Conservation (phyloP, 768 basidiomycete species). For the Boletus pseudopeckii region DNA sequence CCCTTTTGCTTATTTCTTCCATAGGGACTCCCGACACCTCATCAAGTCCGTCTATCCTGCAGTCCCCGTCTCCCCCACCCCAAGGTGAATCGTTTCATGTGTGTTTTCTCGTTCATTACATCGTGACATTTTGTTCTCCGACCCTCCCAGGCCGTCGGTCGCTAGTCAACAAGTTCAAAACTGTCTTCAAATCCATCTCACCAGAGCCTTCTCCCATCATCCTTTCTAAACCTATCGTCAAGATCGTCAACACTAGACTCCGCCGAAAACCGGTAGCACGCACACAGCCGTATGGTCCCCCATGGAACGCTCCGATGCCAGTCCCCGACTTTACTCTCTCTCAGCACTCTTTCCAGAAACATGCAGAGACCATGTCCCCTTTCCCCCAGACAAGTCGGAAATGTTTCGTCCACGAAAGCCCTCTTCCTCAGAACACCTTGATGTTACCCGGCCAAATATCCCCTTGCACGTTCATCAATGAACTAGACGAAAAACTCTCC, state of each 20-base stretch:
- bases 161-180: constrained; percentile 20
- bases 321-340: constrained; percentile 1
- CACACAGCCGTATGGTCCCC: constrained; percentile 38
- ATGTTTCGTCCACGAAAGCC: neutral
- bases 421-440: neutral
- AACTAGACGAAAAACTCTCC: constrained; percentile 21
- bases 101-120: neutral
- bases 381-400: neutral
- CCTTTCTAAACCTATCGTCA: constrained; percentile 7
- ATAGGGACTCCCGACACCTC: constrained; percentile 6
- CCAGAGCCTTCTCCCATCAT: constrained; percentile 4
- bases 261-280: constrained; percentile 28
- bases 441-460: constrained; percentile 8
- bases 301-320: constrained; percentile 34
- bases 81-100: neutral
- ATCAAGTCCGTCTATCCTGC: neutral
- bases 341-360: neutral
- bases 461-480: constrained; percentile 15
- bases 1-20: neutral
- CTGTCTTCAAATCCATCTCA: constrained; percentile 18
- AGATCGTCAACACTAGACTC: constrained; percentile 15
- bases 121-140: neutral
- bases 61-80: neutral
- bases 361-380: neutral
- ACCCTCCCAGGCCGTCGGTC: constrained; percentile 5